These are phyloP conservation scores for Cryptococcus sp. DNA, from an alignment of 1,284 basidiomycete genomes.

Conservation along the genomic window DNA sequence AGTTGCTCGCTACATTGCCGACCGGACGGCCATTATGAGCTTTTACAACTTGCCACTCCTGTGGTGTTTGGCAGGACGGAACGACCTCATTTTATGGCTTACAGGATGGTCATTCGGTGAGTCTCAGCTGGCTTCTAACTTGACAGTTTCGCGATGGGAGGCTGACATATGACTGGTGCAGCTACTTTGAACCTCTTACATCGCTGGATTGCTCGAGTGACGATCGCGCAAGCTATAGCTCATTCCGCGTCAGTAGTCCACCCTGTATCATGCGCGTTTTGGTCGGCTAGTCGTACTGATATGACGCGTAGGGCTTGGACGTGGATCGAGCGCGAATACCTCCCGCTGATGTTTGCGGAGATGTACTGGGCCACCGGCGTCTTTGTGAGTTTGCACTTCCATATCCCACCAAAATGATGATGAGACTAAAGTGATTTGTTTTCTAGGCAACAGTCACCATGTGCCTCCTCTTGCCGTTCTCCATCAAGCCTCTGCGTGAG, in stretches of 20 bases:
- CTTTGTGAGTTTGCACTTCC: conserved; percentile 12
- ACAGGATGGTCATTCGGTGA: conserved; percentile 37
- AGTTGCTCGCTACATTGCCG: conserved; percentile 28
- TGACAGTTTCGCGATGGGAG: neutral
- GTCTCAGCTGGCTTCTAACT: neutral
- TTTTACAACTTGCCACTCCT: conserved; percentile 38
- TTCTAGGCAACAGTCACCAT: conserved; percentile 26
- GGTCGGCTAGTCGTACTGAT: neutral
- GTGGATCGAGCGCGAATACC: conserved; percentile 9
- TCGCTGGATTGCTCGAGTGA: conserved; percentile 33
- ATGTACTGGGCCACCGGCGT: conserved; percentile 30
- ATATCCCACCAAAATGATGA: neutral
- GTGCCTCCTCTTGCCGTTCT: conserved; percentile 25
- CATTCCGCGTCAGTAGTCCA: conserved; percentile 26
- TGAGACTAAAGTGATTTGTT: neutral
- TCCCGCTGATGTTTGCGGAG: neutral
- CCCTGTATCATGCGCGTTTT: neutral
- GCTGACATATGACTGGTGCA: neutral
- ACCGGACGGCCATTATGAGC: conserved; percentile 36
- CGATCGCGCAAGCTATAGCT: conserved; percentile 28
- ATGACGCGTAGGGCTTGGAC: conserved; percentile 15
- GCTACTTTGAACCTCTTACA: conserved; percentile 37
- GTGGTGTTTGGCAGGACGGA: conserved; percentile 34
- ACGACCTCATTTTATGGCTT: conserved; percentile 41
- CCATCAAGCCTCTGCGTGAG: conserved; percentile 26